Percentiles rank a stretch among this genome's conserved stretches.
These are phyloP conservation scores for Babesia bovis DNA, from an alignment of 169 alveolate genomes.

Conservation along the genomic window DNA sequence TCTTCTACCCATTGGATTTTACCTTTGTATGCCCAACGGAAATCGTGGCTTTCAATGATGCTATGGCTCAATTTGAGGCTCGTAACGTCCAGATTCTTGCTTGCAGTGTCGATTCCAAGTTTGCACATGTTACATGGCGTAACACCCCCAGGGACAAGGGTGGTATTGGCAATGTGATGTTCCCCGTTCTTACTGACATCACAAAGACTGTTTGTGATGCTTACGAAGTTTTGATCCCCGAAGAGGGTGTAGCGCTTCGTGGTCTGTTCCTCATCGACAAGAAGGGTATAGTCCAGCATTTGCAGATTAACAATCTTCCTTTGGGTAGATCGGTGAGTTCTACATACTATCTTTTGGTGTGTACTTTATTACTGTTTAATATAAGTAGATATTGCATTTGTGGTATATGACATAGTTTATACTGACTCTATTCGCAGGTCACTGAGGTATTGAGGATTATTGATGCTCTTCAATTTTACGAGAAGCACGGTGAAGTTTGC, in stretches of 20 bases:
- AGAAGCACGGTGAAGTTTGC: conserved; percentile 97
- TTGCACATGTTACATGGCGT: conserved; percentile 95
- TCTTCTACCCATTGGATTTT: conserved; percentile 99
- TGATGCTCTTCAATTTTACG: conserved; percentile 94
- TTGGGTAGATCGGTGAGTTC: conserved; percentile 94
- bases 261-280: conserved; percentile 98
- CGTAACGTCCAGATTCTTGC: conserved; percentile 90
- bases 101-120: conserved; percentile 95
- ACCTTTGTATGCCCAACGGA: conserved; percentile 99
- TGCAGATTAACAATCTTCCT: conserved; percentile 95
- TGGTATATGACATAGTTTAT: background rate
- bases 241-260: conserved; percentile 94
- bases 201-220: conserved; percentile 86
- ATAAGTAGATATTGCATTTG: background rate
- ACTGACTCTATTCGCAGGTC: conserved; percentile 20
- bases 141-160: conserved; percentile 93
- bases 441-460: conserved; percentile 94
- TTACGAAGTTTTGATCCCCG: conserved; percentile 91
- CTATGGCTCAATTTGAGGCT: conserved; percentile 90
- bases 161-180: conserved; percentile 95
- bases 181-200: conserved; percentile 93
- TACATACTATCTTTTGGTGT: background rate
- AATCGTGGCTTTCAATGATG: conserved; percentile 92
- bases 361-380: background rate
- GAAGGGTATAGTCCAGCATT: conserved; percentile 93